phyloP scores from a whole-genome alignment of 2,329 filamentous ascomycete genomes.

The Bisporella sp. region DNA sequence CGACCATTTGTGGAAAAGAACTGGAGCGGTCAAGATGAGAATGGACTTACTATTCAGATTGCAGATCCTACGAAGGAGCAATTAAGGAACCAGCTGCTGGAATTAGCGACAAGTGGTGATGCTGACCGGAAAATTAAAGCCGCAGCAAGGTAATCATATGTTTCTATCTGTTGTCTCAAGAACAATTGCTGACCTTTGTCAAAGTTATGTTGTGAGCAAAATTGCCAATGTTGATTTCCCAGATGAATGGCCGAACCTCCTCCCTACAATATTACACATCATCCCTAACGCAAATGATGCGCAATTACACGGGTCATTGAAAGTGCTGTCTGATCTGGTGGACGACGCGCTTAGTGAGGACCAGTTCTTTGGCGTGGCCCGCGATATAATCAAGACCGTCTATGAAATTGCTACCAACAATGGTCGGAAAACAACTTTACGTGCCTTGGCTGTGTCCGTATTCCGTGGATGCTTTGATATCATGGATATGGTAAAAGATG shows the following conservation, averaged over 20 bases:
- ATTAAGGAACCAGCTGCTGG: conserved; percentile 67
- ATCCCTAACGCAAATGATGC: conserved; percentile 69
- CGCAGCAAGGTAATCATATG: conserved; percentile 64
- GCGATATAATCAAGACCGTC: conserved; percentile 76
- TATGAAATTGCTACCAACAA: conserved; percentile 76
- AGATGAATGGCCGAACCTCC: conserved; percentile 85
- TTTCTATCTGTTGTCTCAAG: neutral
- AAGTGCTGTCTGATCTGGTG: conserved; percentile 81
- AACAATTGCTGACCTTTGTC: conserved; percentile 2
- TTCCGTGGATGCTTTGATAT: conserved; percentile 91
- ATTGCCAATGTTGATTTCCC: conserved; percentile 92
- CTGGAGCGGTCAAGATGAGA: conserved; percentile 73
- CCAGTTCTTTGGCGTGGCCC: conserved; percentile 87
- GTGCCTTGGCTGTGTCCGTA: conserved; percentile 81
- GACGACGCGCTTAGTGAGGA: conserved; percentile 91
- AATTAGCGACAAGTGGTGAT: conserved; percentile 65
- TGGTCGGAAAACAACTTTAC: conserved; percentile 64
- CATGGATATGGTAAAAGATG: conserved; percentile 93
- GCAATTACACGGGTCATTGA: conserved; percentile 83
- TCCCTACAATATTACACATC: conserved; percentile 71
- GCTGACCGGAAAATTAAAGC: conserved; percentile 80
- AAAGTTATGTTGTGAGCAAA: conserved; percentile 74
- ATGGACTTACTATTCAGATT: conserved; percentile 54
- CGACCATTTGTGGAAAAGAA: conserved; percentile 78
- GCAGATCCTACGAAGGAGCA: conserved; percentile 66